Evolutionary conservation across 2,329 filamentous ascomycete genomes (phyloP), one percentile per base, ranked within the genome.

Genomic region (Epichloe scottii): DNA sequence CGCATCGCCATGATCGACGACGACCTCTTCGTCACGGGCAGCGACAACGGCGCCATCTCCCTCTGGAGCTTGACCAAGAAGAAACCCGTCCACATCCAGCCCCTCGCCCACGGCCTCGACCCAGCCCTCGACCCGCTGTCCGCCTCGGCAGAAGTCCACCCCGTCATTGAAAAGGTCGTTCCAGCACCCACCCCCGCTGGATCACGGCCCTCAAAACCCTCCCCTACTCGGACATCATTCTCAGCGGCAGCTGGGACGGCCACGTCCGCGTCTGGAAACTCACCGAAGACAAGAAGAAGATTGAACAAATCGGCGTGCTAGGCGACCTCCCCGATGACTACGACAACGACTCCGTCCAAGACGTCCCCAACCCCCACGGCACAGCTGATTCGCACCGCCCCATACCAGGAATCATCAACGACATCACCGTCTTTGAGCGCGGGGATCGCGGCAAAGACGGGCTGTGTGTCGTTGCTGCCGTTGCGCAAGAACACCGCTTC

Each of bases 21-120:
- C 61, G 84, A 84, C 63, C 85, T 83, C 21, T 98, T 97, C 63
- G 83, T 98, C 54, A 98, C 93, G 0, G 93, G 91, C 21, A 87
- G 87, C 53, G 91, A 98, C 69, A 95, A 93, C 59, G 93, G 93
- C 49, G 79, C 84, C 5, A 74, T 98, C 48, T 84, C 83, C 1
- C 77, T 97, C 12, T 97, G 91, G 91, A 89, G 83, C 54, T 76
- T 89, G 21, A 79, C 90, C 64, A 95, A 95, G 73, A 98, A 98
- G 77, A 97, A 97, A 68, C 85, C 93, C 0, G 74, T 98, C 10
- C 86, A 84, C 67, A 86, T 87, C 3, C 71, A 93, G 43, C 78
- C 84, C 2, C 74, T 87, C 33, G 89, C 91, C 4, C 93, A 98
- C 66, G 93, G 93, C 34, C 71, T 94, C 48, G 89, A 96, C 53